Base-by-base conservation (phyloP, 352 stramenopile species). In the Globisporangium paroecandrum region DNA sequence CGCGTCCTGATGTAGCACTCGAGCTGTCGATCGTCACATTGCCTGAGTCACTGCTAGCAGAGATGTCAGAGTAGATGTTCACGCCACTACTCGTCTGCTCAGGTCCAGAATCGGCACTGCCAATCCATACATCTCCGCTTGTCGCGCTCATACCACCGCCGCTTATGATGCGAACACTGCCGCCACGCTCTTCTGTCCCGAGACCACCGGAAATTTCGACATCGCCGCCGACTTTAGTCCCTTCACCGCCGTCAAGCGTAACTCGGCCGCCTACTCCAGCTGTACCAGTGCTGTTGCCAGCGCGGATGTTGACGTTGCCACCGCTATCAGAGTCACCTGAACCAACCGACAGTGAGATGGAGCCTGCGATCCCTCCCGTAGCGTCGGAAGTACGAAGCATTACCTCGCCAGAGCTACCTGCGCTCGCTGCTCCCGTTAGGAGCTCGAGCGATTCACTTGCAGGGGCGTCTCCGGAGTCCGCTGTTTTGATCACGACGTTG, bases 311-410 rank as follows among this genome's bases (percentile, higher is more conserved):
- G 7, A 77, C 36, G 2, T 66, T 43, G 3, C 74, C 64, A 24
- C 65, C 71, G 9, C 27, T 47, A 22, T 27, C 49, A 4, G 18
- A 54, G 51, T 72, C 58, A 54, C 71, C 64, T 57, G 68, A 72
- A 22, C 73, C 71, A n/a, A 71, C 72, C 3, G 69, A 73, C 10
- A 78, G 29, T 9, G 59, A 71, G 12, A 78, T 62, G 6, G 69
- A 73, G 10, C 72, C 72, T n/a, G 69, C 58, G 5, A 32, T 62
- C 46, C 69, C 71, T 7, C 65, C 63, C 27, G 41, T 57, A 2
- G 66, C 72, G 49, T 66, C 22, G 10, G 65, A 69, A 10, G 72
- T 76, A 25, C 65, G 67, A 58, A 78, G 4, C 25, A 69, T 10
- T 27, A 78, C 47, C 1, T 51, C 59, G 1, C 69, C 72, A 27